phyloP scores from a whole-genome alignment of 2,329 filamentous ascomycete species.

The Cadophora malorum region DNA sequence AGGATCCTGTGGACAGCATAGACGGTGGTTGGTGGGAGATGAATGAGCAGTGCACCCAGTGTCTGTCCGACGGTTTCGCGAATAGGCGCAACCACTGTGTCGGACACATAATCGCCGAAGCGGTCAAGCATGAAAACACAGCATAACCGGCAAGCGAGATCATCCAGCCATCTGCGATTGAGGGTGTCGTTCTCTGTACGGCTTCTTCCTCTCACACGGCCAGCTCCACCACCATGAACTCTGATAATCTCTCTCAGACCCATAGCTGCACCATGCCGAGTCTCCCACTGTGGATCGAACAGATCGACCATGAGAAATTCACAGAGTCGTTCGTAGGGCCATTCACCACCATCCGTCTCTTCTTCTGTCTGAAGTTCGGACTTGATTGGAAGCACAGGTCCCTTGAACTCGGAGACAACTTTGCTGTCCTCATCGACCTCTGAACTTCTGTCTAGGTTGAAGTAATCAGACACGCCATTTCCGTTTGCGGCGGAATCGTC shows the following conservation, averaged over 20 bases:
- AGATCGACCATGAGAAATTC: conserved; percentile 93
- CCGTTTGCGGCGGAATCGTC: conserved; percentile 64
- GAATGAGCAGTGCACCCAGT: conserved; percentile 84
- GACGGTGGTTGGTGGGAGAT: conserved; percentile 80
- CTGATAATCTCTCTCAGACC: conserved; percentile 89
- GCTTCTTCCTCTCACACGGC: conserved; percentile 73
- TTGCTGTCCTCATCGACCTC: conserved; percentile 89
- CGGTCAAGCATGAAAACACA: conserved; percentile 97
- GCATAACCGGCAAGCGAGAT: conserved; percentile 91
- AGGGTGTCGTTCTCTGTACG: conserved; percentile 76
- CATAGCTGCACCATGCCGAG: conserved; percentile 94
- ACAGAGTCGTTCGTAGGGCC: conserved; percentile 93
- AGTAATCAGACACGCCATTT: conserved; percentile 80
- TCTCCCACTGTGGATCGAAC: conserved; percentile 94
- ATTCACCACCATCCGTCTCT: conserved; percentile 79
- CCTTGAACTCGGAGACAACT: conserved; percentile 95
- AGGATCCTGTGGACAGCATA: conserved; percentile 84
- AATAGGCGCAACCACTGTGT: conserved; percentile 95
- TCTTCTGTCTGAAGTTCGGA: conserved; percentile 82
- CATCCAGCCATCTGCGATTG: conserved; percentile 89
- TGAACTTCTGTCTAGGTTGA: conserved; percentile 80
- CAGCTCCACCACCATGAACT: conserved; percentile 89
- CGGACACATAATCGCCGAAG: conserved; percentile 97
- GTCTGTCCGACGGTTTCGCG: conserved; percentile 95
- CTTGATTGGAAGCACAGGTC: conserved; percentile 79